Evolutionary conservation across 2,329 filamentous ascomycete genomes (phyloP), one percentile per base, ranked within the genome.

Genomic region (Bipolaris cookei): DNA sequence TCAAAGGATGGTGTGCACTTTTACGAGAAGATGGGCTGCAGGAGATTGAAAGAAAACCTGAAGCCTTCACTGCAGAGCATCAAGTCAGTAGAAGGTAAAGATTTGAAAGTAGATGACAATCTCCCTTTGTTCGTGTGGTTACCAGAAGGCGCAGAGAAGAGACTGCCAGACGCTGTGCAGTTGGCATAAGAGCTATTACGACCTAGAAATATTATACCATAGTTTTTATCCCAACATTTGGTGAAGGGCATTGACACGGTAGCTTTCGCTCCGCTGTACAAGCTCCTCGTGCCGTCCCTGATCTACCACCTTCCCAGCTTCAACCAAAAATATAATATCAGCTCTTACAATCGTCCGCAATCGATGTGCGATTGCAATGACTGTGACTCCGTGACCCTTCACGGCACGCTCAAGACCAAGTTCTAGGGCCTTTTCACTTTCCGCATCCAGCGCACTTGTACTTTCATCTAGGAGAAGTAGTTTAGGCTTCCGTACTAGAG

Each of bases 221-320:
- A 48, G n/a, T 37, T n/a, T 38, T 64, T 56, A 75, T 16, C 73
- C 77, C 48, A 82, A 50, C 63, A 79, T 81, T 63, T 83, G 81
- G 60, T 81, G 79, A 46, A 82, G 71, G 18, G 80, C 81, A 68
- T 81, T 84, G 10, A 77, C 76, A 25, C 81, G 77, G 64, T 84
- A 84, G 51, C 75, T 80, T 65, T 82, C 80, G 56, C 77, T 80
- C 30, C 81, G 74, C 58, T 79, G 73, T 28, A 83, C 71, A 53
- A 84, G 64, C 54, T 84, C 80, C 16, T 76, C 72, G 68, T 84
- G 82, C 28, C 76, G 77, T 3, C 82, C 82, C 59, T 77, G 76
- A 41, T 83, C 82, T 4, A 80, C 79, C 51, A 79, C 80, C 16
- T 70, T 73, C 1, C 82, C 82, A 4, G 76, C 77, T 55, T 85